phyloP scores from a whole-genome alignment of 1,139 yeast species.

The Suhomyces chickasaworum region DNA sequence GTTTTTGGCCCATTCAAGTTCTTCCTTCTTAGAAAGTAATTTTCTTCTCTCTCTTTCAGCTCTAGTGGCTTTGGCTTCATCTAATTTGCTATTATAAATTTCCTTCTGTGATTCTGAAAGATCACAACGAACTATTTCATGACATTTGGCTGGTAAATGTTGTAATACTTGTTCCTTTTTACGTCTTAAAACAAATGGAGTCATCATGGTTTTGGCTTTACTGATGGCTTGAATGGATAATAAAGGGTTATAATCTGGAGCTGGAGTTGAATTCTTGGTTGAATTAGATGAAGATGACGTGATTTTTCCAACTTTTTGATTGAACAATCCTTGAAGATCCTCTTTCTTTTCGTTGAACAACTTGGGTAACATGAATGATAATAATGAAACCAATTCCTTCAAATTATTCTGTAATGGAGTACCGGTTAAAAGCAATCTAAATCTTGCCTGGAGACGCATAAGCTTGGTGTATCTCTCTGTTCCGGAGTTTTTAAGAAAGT shows the following conservation, averaged over 20 bases:
- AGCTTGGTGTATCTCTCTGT: constrained; percentile 85
- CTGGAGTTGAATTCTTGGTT: constrained; percentile 12
- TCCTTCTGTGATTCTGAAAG: constrained; percentile 57
- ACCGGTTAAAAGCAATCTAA: constrained; percentile 87
- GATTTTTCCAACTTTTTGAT: constrained; percentile 73
- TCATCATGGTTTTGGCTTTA: constrained; percentile 97
- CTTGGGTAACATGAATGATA: constrained; percentile 87
- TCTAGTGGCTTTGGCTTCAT: constrained; percentile 46
- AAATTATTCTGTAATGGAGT: constrained; percentile 95
- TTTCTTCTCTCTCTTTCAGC: constrained; percentile 53
- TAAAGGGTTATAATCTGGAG: constrained; percentile 65
- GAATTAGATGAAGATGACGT: constrained; percentile 15
- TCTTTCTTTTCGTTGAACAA: constrained; percentile 81
- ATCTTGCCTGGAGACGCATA: constrained; percentile 79
- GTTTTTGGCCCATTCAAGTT: constrained; percentile 38
- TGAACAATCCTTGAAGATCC: constrained; percentile 78
- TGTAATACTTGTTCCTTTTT: constrained; percentile 88
- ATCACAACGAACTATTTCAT: constrained; percentile 63
- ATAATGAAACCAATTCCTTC: constrained; percentile 82
- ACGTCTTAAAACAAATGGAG: constrained; percentile 92
- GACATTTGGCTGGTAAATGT: constrained; percentile 79
- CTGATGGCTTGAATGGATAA: constrained; percentile 87
- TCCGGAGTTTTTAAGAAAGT: constrained; percentile 85
- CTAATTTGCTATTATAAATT: constrained; percentile 63
- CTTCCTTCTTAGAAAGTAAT: constrained; percentile 38